Percentiles rank a stretch among this genome's conserved stretches.
phyloP scores from a whole-genome alignment of 2,329 filamentous ascomycete species.

The Passalora sequoiae region DNA sequence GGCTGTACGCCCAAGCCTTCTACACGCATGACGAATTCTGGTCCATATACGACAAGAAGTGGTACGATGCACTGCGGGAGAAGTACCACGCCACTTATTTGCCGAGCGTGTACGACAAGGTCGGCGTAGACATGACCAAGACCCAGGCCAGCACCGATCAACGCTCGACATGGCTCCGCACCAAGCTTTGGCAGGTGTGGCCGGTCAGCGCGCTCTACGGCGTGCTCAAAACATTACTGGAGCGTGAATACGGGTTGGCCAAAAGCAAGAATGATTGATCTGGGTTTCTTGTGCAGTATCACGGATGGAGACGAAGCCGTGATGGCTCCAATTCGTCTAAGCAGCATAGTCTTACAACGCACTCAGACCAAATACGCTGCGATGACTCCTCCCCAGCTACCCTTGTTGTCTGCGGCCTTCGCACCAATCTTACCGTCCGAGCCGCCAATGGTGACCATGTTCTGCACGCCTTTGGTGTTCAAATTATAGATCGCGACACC shows the following conservation, averaged over 20 bases:
- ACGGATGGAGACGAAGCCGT: not conserved
- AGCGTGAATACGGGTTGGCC: conserved; percentile 19
- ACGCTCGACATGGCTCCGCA: conserved; percentile 12
- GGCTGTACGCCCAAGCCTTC: conserved; percentile 82
- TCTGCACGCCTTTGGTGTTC: conserved; percentile 24
- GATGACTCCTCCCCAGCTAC: conserved; percentile 26
- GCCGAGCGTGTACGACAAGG: conserved; percentile 67
- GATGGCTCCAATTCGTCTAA: not conserved
- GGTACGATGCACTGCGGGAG: conserved; percentile 58
- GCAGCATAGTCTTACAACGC: not conserved
- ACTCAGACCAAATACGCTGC: conserved; percentile 21
- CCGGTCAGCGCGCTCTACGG: conserved; percentile 21
- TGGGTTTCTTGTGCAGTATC: not conserved
- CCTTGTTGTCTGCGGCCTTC: conserved; percentile 16
- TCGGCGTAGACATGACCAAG: conserved; percentile 44
- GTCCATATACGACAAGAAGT: conserved; percentile 54
- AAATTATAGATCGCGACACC: conserved; percentile 21
- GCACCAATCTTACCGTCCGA: conserved; percentile 15
- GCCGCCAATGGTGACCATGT: conserved; percentile 21
- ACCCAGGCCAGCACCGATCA: conserved; percentile 7
- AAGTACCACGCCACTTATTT: conserved; percentile 60
- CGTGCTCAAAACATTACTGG: conserved; percentile 17
- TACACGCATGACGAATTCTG: conserved; percentile 67
- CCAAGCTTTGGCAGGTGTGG: conserved; percentile 17
- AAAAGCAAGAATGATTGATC: conserved; percentile 11